Evolutionary conservation across 192 early-diverging fungal species (phyloP), one percentile per base, ranked within the genome.

Genomic region (Backusella macrospora): DNA sequence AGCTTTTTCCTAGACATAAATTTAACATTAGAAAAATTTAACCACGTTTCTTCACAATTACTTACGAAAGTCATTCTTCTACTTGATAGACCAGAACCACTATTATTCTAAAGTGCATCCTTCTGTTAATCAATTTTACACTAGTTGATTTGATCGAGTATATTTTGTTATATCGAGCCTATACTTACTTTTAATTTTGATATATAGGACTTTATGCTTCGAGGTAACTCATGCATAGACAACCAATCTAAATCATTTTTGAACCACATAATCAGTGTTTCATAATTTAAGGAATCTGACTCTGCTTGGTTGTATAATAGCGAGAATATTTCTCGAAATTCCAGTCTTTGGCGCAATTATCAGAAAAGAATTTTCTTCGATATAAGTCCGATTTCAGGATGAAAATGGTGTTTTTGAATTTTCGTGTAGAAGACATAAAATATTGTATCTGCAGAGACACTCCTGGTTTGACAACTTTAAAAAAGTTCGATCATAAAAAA

Each of bases 241-340:
- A 64, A 64, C 62, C 62, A 64, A 64, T 37, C 29, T 64, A 64
- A 64, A 18, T 64, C 37, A 37, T 38, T 37, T 15, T 64, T 64
- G 62, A 64, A 64, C 34, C 62, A 64, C 62, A 64, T 39, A 26
- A 39, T 64, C 5, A 64, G 29, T 64, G 62, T 38, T 64, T 64
- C 15, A 29, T 64, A 14, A n/a, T 64, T 64, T 64, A 64, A 37
- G 62, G 62, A 64, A 64, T 64, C 29, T 64, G 62, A 13, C 38
- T 64, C 62, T 62, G 55, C 55, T 62, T 64, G 62, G 62, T 64
- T 64, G 34, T n/a, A n/a, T n/a, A n/a, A n/a, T 64, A 64, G 62
- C 38, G 38, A 64, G 29, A 64, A 64, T 64, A 64, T 15, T 40
- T 14, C 34, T 64, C 62, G 29, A 64, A 64, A 64, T 37, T 64